Conservation (phyloP, 2,329 filamentous ascomycete genomes). For the Claviceps pusilla region DNA sequence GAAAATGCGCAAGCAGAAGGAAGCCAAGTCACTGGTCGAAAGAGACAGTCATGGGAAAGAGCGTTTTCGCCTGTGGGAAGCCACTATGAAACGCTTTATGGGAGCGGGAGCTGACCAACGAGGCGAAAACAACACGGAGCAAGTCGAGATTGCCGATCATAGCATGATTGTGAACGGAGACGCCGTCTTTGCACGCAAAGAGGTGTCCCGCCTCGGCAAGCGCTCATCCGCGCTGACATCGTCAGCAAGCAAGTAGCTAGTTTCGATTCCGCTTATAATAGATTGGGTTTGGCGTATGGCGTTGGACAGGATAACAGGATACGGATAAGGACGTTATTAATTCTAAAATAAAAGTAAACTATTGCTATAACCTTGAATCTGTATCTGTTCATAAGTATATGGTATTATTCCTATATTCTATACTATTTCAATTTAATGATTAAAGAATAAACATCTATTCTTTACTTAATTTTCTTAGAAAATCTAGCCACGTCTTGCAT, state of each 20-base stretch:
- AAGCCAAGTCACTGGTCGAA: constrained; percentile 41
- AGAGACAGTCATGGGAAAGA: constrained; percentile 36
- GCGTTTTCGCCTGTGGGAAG: constrained; percentile 46
- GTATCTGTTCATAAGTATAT: too few species aligned
- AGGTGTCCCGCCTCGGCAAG: constrained; percentile 33
- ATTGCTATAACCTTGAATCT: too few species aligned
- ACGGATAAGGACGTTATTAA: not conserved
- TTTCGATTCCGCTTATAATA: not conserved
- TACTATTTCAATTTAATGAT: too few species aligned
- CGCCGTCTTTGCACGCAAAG: constrained; percentile 35
- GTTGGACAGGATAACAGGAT: not conserved
- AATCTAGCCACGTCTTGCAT: too few species aligned
- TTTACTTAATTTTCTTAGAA: too few species aligned
- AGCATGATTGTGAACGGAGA: constrained; percentile 51
- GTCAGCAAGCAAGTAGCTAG: not conserved
- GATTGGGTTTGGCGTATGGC: not conserved
- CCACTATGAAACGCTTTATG: constrained; percentile 43
- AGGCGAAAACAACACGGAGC: constrained; percentile 18
- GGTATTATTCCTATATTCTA: too few species aligned
- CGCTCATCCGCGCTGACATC: constrained; percentile 17
- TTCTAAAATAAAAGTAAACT: too few species aligned
- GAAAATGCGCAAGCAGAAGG: constrained; percentile 50
- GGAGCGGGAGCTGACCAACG: constrained; percentile 12
- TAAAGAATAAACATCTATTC: too few species aligned
- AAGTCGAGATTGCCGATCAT: constrained; percentile 42